A percentile compares a stretch with the other conserved stretches of the same genome.
phyloP scores from a whole-genome alignment of 441 rosid species.

The Metrosideros polymorpha region DNA sequence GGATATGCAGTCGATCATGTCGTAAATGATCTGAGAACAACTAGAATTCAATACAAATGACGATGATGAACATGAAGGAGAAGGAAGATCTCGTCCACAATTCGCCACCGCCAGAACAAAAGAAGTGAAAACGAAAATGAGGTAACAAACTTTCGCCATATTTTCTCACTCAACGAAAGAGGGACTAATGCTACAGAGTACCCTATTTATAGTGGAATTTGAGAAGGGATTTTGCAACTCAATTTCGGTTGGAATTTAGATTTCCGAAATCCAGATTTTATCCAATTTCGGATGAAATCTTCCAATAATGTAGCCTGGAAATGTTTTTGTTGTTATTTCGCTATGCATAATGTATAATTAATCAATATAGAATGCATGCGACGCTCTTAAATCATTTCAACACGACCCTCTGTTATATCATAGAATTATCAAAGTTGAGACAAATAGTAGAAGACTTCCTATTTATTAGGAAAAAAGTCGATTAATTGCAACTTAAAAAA shows the following conservation, averaged over 20 bases:
- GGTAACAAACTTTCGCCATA: background rate
- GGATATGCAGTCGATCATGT: constrained; percentile 24
- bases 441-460: background rate
- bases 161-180: background rate
- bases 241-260: background rate
- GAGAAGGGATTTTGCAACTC: background rate
- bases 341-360: background rate
- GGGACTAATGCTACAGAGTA: background rate
- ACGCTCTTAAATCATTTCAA: background rate
- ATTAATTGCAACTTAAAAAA: background rate
- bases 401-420: background rate
- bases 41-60: background rate
- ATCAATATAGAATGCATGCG: background rate
- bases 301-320: background rate
- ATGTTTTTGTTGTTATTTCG: background rate
- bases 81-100: background rate
- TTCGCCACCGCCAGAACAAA: background rate
- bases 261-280: background rate
- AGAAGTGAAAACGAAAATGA: background rate
- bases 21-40: constrained; percentile 2
- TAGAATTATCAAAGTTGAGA: background rate
- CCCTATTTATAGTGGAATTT: background rate
- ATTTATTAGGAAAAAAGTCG: background rate
- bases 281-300: background rate
- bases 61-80: background rate